Evolutionary conservation across 2,329 filamentous ascomycete genomes (phyloP).

Genomic region (Verticillium klebahnii): DNA sequence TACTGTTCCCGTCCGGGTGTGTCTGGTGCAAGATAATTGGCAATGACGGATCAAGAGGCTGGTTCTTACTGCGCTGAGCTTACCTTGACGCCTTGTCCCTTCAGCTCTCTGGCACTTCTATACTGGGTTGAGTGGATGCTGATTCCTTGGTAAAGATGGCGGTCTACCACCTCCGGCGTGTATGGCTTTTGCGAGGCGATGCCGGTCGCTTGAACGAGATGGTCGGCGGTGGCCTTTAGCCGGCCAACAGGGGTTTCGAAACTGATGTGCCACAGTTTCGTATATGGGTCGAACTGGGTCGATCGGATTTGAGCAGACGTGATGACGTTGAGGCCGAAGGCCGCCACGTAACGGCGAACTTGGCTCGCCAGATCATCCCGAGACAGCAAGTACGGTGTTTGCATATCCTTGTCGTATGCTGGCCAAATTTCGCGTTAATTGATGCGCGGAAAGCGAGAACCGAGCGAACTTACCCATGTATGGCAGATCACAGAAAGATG

Average conservation of each 20-base stretch:
- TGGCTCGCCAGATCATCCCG: conserved; percentile 19
- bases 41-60: too few species aligned
- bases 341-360: conserved; percentile 17
- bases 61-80: neutral
- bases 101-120: conserved; percentile 15
- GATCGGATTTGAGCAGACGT: conserved; percentile 18
- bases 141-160: conserved; percentile 17
- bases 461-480: conserved; percentile 17
- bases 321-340: conserved; percentile 24
- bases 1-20: too few species aligned
- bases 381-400: conserved; percentile 13
- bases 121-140: conserved; percentile 19
- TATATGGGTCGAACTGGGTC: conserved; percentile 17
- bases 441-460: neutral
- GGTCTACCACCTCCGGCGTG: conserved; percentile 16
- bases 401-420: conserved; percentile 11
- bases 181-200: conserved; percentile 16
- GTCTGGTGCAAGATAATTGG: too few species aligned
- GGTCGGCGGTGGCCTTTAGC: conserved; percentile 9
- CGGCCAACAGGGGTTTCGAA: neutral
- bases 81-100: conserved; percentile 13
- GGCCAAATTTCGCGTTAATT: neutral
- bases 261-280: conserved; percentile 19
- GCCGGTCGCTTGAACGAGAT: conserved; percentile 20
- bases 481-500: conserved; percentile 27